Percentiles rank a stretch among this genome's conserved stretches.
These are phyloP conservation scores for Termitomyces sp. DNA, from an alignment of 1,284 basidiomycete genomes.

Conservation along the genomic window DNA sequence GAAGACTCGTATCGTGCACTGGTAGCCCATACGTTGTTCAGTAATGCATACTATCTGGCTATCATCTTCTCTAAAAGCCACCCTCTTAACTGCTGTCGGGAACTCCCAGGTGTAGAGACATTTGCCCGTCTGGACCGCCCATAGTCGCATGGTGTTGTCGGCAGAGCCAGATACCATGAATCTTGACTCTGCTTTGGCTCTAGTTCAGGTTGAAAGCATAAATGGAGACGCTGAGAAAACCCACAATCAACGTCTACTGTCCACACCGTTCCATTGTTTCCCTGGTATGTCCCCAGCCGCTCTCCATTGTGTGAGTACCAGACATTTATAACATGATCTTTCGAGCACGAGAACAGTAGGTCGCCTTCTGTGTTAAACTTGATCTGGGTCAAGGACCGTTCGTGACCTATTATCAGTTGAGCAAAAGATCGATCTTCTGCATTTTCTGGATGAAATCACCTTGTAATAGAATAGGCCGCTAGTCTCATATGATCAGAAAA, in stretches of 20 bases:
- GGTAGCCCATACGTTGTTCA: constrained; percentile 93
- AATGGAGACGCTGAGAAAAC: constrained; percentile 30
- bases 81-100: constrained; percentile 95
- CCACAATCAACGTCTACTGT: constrained; percentile 93
- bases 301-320: constrained; percentile 99
- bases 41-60: constrained; percentile 88
- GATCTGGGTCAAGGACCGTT: constrained; percentile 96
- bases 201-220: constrained; percentile 4
- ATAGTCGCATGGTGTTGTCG: constrained; percentile 91
- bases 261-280: constrained; percentile 97
- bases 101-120: constrained; percentile 96
- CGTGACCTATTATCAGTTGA: constrained; percentile 65
- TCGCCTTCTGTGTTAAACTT: constrained; percentile 97
- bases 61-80: constrained; percentile 87
- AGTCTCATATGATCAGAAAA: background rate
- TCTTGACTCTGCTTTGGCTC: constrained; percentile 66
- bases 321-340: constrained; percentile 93
- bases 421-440: constrained; percentile 6
- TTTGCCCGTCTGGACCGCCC: constrained; percentile 88
- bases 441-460: constrained; percentile 21
- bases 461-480: constrained; percentile 43
- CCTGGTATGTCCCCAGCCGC: constrained; percentile 93
- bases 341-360: constrained; percentile 92
- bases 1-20: constrained; percentile 86
- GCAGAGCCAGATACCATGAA: constrained; percentile 86